phyloP scores from a whole-genome alignment of 2,329 filamentous ascomycete genomes.

The Colletotrichum theobromicola region DNA sequence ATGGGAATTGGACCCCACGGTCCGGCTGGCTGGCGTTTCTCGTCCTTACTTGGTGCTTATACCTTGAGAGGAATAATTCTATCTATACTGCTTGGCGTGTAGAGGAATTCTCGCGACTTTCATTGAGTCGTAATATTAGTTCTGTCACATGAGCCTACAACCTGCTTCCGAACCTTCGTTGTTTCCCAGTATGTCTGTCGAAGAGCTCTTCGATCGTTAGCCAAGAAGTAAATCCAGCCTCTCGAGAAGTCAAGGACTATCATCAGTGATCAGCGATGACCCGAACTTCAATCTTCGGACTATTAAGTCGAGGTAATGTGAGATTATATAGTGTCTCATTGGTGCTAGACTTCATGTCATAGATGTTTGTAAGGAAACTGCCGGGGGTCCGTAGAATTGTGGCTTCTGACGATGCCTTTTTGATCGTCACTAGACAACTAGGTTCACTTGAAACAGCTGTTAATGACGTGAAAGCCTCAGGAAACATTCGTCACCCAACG shows the following conservation, averaged over 20 bases:
- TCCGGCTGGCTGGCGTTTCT: background rate
- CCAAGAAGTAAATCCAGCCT: fast-evolving
- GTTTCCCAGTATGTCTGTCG: background rate
- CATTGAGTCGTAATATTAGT: background rate
- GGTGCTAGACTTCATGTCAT: background rate
- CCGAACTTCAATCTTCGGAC: fast-evolving
- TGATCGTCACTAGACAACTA: background rate
- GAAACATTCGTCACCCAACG: fast-evolving
- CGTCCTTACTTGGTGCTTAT: background rate
- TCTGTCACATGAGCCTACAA: background rate
- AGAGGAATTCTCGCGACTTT: fast-evolving
- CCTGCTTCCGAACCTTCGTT: fast-evolving
- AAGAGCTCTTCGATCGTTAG: background rate
- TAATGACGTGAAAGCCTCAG: background rate
- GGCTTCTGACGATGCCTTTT: fast-evolving
- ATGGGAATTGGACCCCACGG: fast-evolving
- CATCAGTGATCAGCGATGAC: background rate
- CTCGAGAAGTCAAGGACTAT: fast-evolving
- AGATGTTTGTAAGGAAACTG: background rate
- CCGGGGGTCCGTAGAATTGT: background rate
- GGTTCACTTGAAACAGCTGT: background rate
- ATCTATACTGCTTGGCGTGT: background rate
- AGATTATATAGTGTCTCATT: background rate
- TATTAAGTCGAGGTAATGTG: fast-evolving
- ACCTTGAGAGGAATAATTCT: background rate